Evolutionary conservation across 1,284 basidiomycete genomes (phyloP).

Genomic region (Sanguinoderma infundibulare): DNA sequence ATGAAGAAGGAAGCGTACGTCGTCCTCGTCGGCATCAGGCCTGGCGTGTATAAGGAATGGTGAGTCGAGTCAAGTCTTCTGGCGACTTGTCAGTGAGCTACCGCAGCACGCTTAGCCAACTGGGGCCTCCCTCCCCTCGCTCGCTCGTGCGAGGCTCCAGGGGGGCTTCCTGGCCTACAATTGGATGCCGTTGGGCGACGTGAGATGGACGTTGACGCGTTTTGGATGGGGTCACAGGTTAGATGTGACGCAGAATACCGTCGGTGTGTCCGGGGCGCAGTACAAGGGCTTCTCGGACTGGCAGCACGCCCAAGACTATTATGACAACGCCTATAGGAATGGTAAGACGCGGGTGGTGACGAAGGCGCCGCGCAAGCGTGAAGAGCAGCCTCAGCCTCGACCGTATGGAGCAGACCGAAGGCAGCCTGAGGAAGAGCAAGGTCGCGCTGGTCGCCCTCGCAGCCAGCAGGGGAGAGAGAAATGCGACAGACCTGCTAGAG

Average conservation of each 20-base stretch:
- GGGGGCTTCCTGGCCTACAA: neutral
- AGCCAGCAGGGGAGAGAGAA: neutral
- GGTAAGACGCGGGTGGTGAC: slow-evolving; percentile 27
- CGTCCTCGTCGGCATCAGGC: slow-evolving; percentile 47
- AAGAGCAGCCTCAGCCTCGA: neutral
- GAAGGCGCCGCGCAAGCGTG: neutral
- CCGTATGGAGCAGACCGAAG: too few relatives aligned
- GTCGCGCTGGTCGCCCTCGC: neutral
- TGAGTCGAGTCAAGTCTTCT: slow-evolving; percentile 34
- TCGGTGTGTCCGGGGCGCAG: slow-evolving; percentile 44
- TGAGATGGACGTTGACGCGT: neutral
- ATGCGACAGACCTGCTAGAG: neutral
- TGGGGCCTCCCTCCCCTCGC: neutral
- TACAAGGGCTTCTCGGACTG: slow-evolving; percentile 46
- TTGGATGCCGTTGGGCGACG: neutral
- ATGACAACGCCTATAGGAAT: slow-evolving; percentile 36
- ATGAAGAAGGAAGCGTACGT: slow-evolving; percentile 43
- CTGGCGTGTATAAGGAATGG: slow-evolving; percentile 53
- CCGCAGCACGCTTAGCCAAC: slow-evolving; percentile 8
- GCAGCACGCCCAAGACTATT: slow-evolving; percentile 48
- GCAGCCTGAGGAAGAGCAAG: neutral
- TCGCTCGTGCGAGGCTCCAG: too few relatives aligned
- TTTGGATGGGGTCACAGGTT: slow-evolving; percentile 41
- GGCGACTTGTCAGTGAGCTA: neutral
- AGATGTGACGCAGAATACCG: slow-evolving; percentile 45